phyloP scores from a whole-genome alignment of 1,139 yeast species.

The Saccharomyces pastorianus region DNA sequence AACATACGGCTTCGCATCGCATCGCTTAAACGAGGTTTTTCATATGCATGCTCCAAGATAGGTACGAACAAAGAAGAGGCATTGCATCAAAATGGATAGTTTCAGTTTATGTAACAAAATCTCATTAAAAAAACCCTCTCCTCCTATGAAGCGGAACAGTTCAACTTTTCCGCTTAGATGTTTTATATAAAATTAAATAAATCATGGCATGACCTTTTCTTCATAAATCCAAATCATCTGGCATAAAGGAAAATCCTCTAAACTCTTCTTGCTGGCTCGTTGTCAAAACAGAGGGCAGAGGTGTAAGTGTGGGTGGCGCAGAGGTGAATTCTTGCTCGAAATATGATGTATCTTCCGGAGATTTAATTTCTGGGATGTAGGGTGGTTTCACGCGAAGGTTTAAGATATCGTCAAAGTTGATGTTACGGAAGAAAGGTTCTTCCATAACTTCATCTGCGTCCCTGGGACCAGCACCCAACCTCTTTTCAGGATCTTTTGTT shows the following conservation, averaged over 20 bases:
- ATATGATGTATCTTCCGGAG: constrained; percentile 86
- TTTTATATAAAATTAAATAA: neutral
- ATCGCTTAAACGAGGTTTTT: neutral
- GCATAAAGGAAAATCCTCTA: constrained; percentile 89
- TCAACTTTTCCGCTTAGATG: neutral
- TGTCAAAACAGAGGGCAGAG: constrained; percentile 80
- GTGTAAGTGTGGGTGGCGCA: constrained; percentile 91
- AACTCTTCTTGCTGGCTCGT: constrained; percentile 91
- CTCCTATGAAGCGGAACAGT: neutral
- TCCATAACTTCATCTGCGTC: constrained; percentile 94
- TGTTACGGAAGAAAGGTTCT: constrained; percentile 86
- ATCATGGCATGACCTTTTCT: neutral
- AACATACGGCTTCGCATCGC: neutral
- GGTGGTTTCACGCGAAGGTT: constrained; percentile 76
- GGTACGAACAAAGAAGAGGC: constrained; percentile 23
- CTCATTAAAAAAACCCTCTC: neutral
- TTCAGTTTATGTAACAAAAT: neutral
- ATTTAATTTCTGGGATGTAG: constrained; percentile 66
- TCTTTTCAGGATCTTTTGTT: constrained; percentile 75
- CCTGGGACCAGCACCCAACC: constrained; percentile 78
- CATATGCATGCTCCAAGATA: constrained; percentile 38
- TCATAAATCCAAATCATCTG: constrained; percentile 42
- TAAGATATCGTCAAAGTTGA: constrained; percentile 80
- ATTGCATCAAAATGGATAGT: neutral
- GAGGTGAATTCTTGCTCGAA: constrained; percentile 93